phyloP scores from a whole-genome alignment of 2,329 filamentous ascomycete species.

The Penicillium expansum region DNA sequence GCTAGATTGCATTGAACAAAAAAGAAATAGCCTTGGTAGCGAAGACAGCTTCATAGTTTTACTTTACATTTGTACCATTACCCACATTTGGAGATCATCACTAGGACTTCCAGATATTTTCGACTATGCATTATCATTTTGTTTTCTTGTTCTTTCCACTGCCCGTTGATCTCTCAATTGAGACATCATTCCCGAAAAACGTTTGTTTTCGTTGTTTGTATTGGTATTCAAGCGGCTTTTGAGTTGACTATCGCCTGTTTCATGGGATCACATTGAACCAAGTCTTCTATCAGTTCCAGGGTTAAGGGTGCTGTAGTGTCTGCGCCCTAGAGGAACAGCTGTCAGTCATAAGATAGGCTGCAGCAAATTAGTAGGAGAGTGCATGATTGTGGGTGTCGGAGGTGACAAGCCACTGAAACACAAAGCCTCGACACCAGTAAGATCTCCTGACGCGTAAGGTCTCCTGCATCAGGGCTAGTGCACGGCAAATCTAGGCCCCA shows the following conservation, averaged over 20 bases:
- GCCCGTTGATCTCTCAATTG: background rate
- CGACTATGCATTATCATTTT: background rate
- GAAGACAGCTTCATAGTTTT: background rate
- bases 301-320: background rate
- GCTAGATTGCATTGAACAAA: background rate
- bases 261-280: background rate
- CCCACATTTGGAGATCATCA: background rate
- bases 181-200: background rate
- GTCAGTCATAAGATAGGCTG: background rate
- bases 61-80: background rate
- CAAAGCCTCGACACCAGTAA: background rate
- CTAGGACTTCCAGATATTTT: background rate
- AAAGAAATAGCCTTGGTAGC: background rate
- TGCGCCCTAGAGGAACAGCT: background rate
- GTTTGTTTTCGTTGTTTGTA: background rate
- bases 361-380: background rate
- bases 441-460: too few relatives aligned
- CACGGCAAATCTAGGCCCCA: background rate
- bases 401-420: background rate
- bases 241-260: background rate
- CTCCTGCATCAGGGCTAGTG: background rate
- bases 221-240: background rate
- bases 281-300: background rate
- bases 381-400: background rate
- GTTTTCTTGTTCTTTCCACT: background rate